Base-by-base conservation (phyloP, 2,329 filamentous ascomycete genomes). In the Penicillium sp. region DNA sequence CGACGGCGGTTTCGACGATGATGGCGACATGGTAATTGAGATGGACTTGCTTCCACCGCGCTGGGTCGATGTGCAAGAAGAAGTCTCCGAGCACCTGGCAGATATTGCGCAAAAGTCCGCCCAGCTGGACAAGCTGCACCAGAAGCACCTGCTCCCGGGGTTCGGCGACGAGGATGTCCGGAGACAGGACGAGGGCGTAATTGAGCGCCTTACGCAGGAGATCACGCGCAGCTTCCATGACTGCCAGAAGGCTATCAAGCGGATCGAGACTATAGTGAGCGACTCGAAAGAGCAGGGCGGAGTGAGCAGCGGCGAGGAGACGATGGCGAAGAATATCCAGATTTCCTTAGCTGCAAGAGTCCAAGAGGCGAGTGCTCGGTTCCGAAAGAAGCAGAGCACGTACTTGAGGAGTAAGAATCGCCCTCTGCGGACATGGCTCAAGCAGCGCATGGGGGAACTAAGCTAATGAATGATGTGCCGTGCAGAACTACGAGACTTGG, bases 161-260 rank as follows among this genome's bases (percentile, higher is more conserved):
- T 98, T 98, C 72, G 90, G 97, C 66, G 93, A 98, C 63, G 92
- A 97, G 61, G 88, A 90, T 47, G 81, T 89, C 37, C 93, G 95
- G 73, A 85, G 79, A 67, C 81, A 82, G 53, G 93, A 98, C 69
- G 93, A 97, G 74, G 76, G 81, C 44, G 86, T 95, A 66, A 98
- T 98, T 63, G 93, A 98, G 74, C 78, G 79, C 54, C 76, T 97
- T 63, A 98, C 93, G 0, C 89, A 95, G 71, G 82, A 87, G 53
- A 93, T 98, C 64, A 98, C 93, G 1, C 82, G 83, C 53, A 82
- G 82, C 38, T 98, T 98, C 66, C 90, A 95, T 64, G 82, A 87
- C 46, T 98, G 93, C 68, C 91, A 97, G 69, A 82, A 83, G 52
- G 86, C 88, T 49, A 95, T 98, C 61, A 84, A 95, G 74, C 81